A percentile compares a stretch with the other conserved stretches of the same genome.
These are phyloP conservation scores for Tylopilus balloui DNA, from an alignment of 768 basidiomycete species.

Conservation along the genomic window DNA sequence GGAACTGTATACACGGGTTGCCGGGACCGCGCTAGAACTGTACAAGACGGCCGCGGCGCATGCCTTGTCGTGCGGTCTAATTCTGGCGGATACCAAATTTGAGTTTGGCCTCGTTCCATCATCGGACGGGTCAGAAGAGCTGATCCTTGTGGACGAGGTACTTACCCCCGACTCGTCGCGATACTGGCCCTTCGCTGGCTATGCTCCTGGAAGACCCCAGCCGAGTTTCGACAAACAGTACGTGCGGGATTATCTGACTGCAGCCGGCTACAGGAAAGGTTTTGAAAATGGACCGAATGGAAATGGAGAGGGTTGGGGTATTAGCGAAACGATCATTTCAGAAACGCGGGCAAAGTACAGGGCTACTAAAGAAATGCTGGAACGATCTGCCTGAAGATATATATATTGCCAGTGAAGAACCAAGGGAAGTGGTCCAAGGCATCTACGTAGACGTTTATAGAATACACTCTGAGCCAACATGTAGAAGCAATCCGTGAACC, in stretches of 20 bases:
- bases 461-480: background rate
- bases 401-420: background rate
- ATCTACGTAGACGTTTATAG: constrained; percentile 2
- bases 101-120: constrained; percentile 84
- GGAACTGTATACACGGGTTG: constrained; percentile 57
- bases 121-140: constrained; percentile 34
- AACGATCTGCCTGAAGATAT: constrained; percentile 17
- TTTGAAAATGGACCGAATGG: constrained; percentile 71
- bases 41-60: constrained; percentile 74
- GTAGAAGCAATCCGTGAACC: background rate
- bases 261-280: constrained; percentile 69
- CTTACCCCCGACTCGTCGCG: constrained; percentile 96
- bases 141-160: constrained; percentile 94
- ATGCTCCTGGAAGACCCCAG: constrained; percentile 70
- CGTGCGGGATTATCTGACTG: constrained; percentile 82
- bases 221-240: constrained; percentile 97
- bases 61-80: constrained; percentile 72
- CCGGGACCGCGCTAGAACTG: constrained; percentile 55
- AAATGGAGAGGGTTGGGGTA: constrained; percentile 69
- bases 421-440: background rate
- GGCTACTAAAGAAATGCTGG: constrained; percentile 67
- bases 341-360: constrained; percentile 77
- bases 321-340: constrained; percentile 69
- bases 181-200: constrained; percentile 85
- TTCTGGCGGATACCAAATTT: constrained; percentile 98